These are phyloP conservation scores for Collybiopsis confluens DNA, from an alignment of 768 basidiomycete genomes.

Conservation along the genomic window DNA sequence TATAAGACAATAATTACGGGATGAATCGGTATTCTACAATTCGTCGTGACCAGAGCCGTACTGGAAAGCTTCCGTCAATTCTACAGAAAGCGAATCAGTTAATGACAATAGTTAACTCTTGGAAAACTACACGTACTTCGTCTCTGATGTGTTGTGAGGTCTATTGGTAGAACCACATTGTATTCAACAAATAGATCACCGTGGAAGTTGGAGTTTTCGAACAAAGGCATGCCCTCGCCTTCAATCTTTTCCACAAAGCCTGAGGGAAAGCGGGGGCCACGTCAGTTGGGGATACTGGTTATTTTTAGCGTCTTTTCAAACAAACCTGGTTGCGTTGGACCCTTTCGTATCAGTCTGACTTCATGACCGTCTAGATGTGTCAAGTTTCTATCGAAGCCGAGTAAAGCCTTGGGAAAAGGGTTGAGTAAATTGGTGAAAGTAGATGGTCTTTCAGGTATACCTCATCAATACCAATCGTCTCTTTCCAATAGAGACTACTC, in stretches of 20 bases:
- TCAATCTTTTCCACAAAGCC: conserved; percentile 82
- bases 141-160: conserved; percentile 62
- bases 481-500: conserved; percentile 84
- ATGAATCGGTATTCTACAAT: conserved; percentile 22
- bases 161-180: conserved; percentile 81
- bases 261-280: no score
- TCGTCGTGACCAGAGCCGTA: conserved; percentile 36
- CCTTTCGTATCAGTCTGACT: conserved; percentile 63
- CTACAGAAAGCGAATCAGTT: conserved; percentile 28
- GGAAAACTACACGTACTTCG: conserved; percentile 56
- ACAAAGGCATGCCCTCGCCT: conserved; percentile 87
- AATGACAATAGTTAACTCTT: background rate
- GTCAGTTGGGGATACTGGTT: no score
- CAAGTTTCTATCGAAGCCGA: conserved; percentile 92
- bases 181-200: conserved; percentile 94
- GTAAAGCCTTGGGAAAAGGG: conserved; percentile 65
- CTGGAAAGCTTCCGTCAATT: conserved; percentile 51
- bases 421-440: background rate
- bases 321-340: conserved; percentile 89
- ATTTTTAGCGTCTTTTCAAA: background rate
- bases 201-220: conserved; percentile 43
- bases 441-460: conserved; percentile 34
- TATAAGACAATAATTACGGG: background rate
- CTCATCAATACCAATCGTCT: conserved; percentile 89
- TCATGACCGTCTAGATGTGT: conserved; percentile 88